Base-by-base conservation (phyloP, 176 grass and related monocot species). In the Olyra latifolia region DNA sequence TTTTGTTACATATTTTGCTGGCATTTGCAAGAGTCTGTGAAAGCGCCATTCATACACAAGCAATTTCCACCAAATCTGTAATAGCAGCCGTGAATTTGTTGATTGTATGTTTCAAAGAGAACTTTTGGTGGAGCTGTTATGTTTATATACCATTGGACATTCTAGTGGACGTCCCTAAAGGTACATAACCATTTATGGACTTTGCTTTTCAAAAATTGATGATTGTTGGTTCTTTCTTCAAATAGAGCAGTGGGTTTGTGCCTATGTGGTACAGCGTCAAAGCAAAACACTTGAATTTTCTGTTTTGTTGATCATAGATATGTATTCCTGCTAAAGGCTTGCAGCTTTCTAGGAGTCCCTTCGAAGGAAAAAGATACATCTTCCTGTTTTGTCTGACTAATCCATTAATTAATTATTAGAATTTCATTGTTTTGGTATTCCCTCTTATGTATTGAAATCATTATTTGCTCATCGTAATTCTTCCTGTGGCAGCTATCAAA, bases 401-500 rank as follows among this genome's bases (percentile, higher is more conserved):
- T 40, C 42, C 62, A 6, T 80, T 70, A 43, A 60, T 59, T 23
- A 7, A n/a, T 10, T n/a, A n/a, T n/a, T 16, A 28, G 10, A 9
- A 70, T 58, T 62, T 61, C 1, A 77, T 53, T 71, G 45, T 10
- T 44, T 62, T 9, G 50, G 20, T 54, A 54, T 2, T 4, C 17
- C 49, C 10, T 41, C 46, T n/a, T n/a, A 30, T 43, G 75, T 72
- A 49, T 78, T 14, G 47, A 44, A 56, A 15, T 29, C 56, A 19
- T 14, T 44, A n/a, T 77, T 68, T 23, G 15, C n/a, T 58, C 60
- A 66, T 16, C 16, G 41, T 2, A 29, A 69, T 71, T 55, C 8
- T 42, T 19, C 46, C 30, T 68, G 7, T 78, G 53, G 11, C 83
- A 97, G 92, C 75, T 94, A 94, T 85, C 92, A 94, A 76, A 94